Base-by-base conservation (phyloP, 2,329 filamentous ascomycete species). In the Beauveria sp. region DNA sequence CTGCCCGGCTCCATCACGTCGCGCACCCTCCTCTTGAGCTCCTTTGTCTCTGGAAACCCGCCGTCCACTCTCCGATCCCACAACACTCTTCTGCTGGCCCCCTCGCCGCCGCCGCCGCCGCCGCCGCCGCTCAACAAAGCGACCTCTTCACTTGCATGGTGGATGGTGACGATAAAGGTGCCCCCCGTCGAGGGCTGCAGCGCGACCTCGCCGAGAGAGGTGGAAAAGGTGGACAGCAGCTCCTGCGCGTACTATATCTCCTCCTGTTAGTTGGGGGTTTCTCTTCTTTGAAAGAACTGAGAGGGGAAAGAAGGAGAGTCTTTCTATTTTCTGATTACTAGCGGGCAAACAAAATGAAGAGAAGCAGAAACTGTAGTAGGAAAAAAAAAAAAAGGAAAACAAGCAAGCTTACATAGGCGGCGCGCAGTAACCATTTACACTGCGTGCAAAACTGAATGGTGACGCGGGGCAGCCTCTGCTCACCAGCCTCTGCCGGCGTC, bases 391-490 rank as follows among this genome's bases (percentile, higher is more conserved):
- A 43, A 59, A 2, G 3, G 1, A 51, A 20, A 38, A 34, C 48
- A 54, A 57, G 31, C 31, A 31, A 50, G 75, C 83, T 67, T 83
- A 93, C 91, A 75, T 95, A 96, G 67, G 91, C 90, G 42, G 91
- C 91, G 64, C 91, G 80, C 12, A 96, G 77, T 84, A 95, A 90
- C 91, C 92, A 96, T 77, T 90, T 90, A 76, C 92, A 97, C 76
- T 96, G 91, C 0, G 91, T 96, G 77, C 93, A 97, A 77, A 90
- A 97, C 67, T 88, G 85, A 70, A 97, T 96, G n/a, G 88, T 87
- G 59, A 97, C 82, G 51, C 91, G 85, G 3, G 92, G 92, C 12
- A 74, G 68, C 24, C 51, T 50, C 20, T 49, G 43, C 22, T 18
- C 28, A 20, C 63, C 26, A 28, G 60, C 26, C 42, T 54, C 10